Base-by-base conservation (phyloP, 2,329 filamentous ascomycete genomes). In the Keithomyces neogunnii region DNA sequence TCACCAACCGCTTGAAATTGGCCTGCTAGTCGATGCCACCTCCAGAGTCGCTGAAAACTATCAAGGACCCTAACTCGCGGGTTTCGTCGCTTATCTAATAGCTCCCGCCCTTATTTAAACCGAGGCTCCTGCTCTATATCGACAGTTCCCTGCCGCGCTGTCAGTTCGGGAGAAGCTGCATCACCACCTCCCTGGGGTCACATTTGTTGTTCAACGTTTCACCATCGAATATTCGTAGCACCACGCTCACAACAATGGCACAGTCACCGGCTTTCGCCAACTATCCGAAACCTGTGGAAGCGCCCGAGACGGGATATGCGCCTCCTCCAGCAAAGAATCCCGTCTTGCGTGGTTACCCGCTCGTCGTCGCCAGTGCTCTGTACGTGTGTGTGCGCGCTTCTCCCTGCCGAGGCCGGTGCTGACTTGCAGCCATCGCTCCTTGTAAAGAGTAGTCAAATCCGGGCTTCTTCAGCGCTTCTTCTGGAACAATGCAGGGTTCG, bases 401-500 rank as follows among this genome's bases (percentile, higher is more conserved):
- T 30, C 10, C 40, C 3, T 3, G 26, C 3, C 13, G 19, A 11
- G 40, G 30, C n/a, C 11, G 7, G 30, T 48, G 9, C 38, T 46
- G 19, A 47, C 28, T 36, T 26, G n/a, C 5, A 31, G 4, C 26
- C 9, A 29, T 30, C 2, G 38, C 33, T 39, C 8, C 3, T 13
- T n/a, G 33, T 35, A 7, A 42, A 86, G 84, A 26, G 67, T 90
- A 43, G 72, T 80, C 1, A 79, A 77, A 30, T 69, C 84, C n/a
- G 69, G 72, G 9, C 73, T 78, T 43, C 55, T 92, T 7, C 84
- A 87, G 53, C 77, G 74, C 51, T 68, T 79, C 45, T 75, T 91
- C 55, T 95, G 85, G 84, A 71, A 69, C 47, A 89, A 89, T 70
- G 84, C 86, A 46, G 67, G 76, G 31, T 79, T 84, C 51, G 72